Conservation (phyloP, 1,284 basidiomycete species). For the Rhizoctonia solani region DNA sequence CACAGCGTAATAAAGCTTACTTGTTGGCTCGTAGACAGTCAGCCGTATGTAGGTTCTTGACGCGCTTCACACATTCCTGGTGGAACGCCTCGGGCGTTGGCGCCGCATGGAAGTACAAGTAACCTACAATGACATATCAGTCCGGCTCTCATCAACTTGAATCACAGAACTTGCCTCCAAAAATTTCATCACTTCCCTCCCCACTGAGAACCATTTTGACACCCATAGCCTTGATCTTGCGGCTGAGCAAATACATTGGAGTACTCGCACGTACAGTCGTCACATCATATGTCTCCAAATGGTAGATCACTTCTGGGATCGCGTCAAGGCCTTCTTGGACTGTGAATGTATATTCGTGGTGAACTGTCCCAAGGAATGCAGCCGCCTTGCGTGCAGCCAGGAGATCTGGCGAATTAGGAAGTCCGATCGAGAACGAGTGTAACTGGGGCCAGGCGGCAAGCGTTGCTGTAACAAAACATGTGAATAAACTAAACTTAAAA, state of each 20-base stretch:
- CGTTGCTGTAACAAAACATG: constrained; percentile 52
- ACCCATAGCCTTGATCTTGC: constrained; percentile 99
- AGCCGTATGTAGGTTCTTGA: constrained; percentile 97
- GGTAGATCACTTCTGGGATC: constrained; percentile 96
- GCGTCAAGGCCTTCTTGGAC: constrained; percentile 98
- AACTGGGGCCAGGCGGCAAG: constrained; percentile 94
- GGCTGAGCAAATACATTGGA: constrained; percentile 94
- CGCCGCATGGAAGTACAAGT: constrained; percentile 99
- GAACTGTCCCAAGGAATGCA: constrained; percentile 90
- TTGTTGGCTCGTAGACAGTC: constrained; percentile 99
- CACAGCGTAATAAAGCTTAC: constrained; percentile 53
- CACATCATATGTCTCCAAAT: constrained; percentile 98
- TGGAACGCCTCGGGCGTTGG: constrained; percentile 90
- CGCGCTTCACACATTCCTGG: constrained; percentile 92
- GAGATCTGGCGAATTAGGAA: constrained; percentile 94
- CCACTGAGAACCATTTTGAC: constrained; percentile 99
- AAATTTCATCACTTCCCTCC: constrained; percentile 97
- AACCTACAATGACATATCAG: constrained; percentile 59
- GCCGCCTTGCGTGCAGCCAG: constrained; percentile 94
- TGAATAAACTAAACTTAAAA: neutral
- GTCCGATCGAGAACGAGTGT: constrained; percentile 97
- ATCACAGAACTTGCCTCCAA: constrained; percentile 69
- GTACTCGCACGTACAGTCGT: constrained; percentile 98
- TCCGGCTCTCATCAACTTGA: neutral
- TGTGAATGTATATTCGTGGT: constrained; percentile 98